Percentiles rank a stretch among this genome's conserved stretches.
Conservation (phyloP, 2,329 filamentous ascomycete species). For the Boeremia lycopersici region DNA sequence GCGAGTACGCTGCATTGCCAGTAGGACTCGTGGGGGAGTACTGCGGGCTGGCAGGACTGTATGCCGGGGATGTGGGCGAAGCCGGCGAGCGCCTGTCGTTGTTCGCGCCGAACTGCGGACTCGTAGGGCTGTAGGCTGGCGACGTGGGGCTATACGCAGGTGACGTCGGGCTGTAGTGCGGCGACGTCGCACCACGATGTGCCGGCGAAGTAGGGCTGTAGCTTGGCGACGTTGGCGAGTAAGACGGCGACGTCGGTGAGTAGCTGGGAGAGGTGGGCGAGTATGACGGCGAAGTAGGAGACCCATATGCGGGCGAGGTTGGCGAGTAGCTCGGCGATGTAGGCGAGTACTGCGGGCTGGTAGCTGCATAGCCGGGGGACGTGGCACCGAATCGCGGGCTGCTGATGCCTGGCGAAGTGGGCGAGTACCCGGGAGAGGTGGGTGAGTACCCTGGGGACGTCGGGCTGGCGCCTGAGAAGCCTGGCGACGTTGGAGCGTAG, state of each 20-base stretch:
- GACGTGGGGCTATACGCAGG: conserved; percentile 62
- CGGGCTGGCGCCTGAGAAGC: conserved; percentile 48
- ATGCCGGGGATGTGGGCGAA: conserved; percentile 72
- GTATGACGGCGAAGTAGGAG: conserved; percentile 50
- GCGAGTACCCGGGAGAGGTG: conserved; percentile 54
- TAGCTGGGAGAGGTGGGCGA: conserved; percentile 63
- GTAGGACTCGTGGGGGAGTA: conserved; percentile 61
- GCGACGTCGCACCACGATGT: conserved; percentile 49
- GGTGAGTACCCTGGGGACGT: conserved; percentile 55
- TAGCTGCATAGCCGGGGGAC: conserved; percentile 59
- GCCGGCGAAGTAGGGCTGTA: conserved; percentile 61
- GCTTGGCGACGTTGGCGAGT: conserved; percentile 61
- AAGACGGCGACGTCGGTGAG: conserved; percentile 59
- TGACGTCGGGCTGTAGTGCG: conserved; percentile 54
- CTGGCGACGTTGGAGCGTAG: conserved; percentile 68
- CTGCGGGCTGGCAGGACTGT: conserved; percentile 71
- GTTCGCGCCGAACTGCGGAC: conserved; percentile 49
- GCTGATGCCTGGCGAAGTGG: conserved; percentile 71
- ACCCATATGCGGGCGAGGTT: conserved; percentile 57
- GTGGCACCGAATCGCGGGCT: conserved; percentile 59
- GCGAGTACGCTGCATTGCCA: conserved; percentile 58
- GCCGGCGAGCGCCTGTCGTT: conserved; percentile 50
- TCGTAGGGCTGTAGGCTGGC: conserved; percentile 61
- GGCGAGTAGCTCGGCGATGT: conserved; percentile 67
- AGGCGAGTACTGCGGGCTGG: conserved; percentile 57